Evolutionary conservation across 257 asterid species (phyloP).

Genomic region (Anisodus tanguticus): DNA sequence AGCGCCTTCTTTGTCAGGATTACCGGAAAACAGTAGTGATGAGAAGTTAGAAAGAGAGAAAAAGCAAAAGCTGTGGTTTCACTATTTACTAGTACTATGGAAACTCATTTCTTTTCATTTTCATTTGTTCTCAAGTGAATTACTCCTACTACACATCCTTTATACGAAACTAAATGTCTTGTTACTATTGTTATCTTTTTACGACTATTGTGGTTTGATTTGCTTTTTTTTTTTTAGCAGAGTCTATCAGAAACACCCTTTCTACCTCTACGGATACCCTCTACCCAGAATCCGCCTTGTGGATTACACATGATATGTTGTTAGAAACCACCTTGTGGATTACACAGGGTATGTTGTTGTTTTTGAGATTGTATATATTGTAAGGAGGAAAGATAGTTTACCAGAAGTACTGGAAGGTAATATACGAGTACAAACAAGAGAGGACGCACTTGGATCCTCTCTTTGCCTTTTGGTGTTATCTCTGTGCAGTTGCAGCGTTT

Average conservation of each 20-base stretch:
- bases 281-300: too few relatives aligned
- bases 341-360: too few relatives aligned
- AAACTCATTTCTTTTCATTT: not conserved
- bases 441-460: slow-evolving; percentile 53
- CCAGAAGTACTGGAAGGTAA: slow-evolving; percentile 57
- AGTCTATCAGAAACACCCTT: too few relatives aligned
- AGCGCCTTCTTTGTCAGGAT: slow-evolving; percentile 50
- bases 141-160: not conserved
- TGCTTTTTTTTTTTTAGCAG: too few relatives aligned
- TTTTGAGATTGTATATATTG: not conserved
- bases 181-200: too few relatives aligned
- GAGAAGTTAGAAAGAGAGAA: slow-evolving; percentile 31
- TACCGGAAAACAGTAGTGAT: slow-evolving; percentile 53
- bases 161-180: too few relatives aligned
- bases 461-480: slow-evolving; percentile 47
- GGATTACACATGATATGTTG: too few relatives aligned
- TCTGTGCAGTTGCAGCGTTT: slow-evolving; percentile 23
- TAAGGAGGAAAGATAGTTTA: slow-evolving; percentile 22
- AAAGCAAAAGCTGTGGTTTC: slow-evolving; percentile 41
- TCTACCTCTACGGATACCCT: too few relatives aligned
- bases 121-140: slow-evolving; percentile 5
- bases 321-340: too few relatives aligned
- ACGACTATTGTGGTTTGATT: too few relatives aligned
- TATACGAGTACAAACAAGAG: slow-evolving; percentile 64
- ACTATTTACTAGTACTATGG: slow-evolving; percentile 5